These are phyloP conservation scores for Emiliania huxleyi DNA, from an alignment of 78 protist species.

Conservation along the genomic window DNA sequence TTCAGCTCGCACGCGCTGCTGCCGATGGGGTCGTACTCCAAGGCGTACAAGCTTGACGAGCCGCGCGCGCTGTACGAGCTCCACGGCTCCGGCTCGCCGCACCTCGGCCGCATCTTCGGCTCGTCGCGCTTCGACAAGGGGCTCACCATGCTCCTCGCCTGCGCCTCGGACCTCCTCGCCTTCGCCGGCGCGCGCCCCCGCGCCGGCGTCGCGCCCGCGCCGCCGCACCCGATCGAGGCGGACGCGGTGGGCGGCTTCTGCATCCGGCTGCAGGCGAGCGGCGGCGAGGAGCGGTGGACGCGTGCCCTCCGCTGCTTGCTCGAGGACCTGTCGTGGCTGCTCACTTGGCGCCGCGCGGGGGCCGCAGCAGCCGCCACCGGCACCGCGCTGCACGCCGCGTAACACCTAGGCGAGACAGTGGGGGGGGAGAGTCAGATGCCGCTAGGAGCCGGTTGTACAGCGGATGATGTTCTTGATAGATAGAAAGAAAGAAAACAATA, in stretches of 20 bases:
- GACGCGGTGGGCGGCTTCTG: not conserved
- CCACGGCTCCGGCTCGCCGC: not conserved
- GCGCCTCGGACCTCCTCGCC: not conserved
- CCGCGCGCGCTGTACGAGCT: not conserved
- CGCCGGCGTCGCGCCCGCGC: not conserved
- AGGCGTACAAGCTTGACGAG: not conserved
- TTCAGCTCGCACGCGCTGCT: not conserved
- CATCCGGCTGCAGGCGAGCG: not conserved
- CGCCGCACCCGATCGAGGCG: not conserved
- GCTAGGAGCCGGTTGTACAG: too few relatives aligned
- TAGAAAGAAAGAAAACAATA: too few relatives aligned
- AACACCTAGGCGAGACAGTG: too few relatives aligned
- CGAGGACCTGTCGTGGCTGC: not conserved
- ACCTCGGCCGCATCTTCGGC: not conserved
- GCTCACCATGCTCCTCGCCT: not conserved
- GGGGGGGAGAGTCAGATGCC: too few relatives aligned
- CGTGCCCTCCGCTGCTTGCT: not conserved
- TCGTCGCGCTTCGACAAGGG: not conserved
- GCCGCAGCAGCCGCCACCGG: too few relatives aligned
- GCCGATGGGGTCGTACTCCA: constrained; percentile 12
- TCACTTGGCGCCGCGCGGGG: too few relatives aligned
- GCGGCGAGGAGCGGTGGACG: not conserved
- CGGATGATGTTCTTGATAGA: too few relatives aligned
- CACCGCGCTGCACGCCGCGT: too few relatives aligned
- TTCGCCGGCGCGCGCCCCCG: not conserved